A percentile compares a stretch with the other conserved stretches of the same genome.
Evolutionary conservation across 192 early-diverging fungal species (phyloP).

Genomic region (Rhizophagus sp.): DNA sequence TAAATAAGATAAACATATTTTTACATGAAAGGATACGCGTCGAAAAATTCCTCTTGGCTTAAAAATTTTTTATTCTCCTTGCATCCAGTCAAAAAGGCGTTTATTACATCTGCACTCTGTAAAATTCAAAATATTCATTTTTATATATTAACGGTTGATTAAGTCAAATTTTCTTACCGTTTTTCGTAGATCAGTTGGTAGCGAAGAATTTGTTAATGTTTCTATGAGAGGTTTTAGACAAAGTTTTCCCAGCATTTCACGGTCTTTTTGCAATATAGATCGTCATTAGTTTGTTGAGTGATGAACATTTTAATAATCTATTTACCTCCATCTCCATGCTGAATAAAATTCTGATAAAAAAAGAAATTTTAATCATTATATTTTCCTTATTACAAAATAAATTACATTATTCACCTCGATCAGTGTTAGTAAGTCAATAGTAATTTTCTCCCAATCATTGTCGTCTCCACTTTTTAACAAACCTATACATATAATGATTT

Average conservation of each 20-base stretch:
- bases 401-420: constrained; percentile 12
- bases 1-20: neutral
- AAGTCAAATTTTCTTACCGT: constrained; percentile 2
- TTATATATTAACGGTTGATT: too few relatives aligned
- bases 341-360: neutral
- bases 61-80: constrained; percentile 28
- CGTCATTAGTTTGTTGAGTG: too few relatives aligned
- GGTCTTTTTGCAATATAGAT: neutral
- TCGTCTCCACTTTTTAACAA: neutral
- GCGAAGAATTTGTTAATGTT: neutral
- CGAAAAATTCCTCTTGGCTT: constrained; percentile 15
- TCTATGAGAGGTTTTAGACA: constrained; percentile 1
- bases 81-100: constrained; percentile 23
- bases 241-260: neutral
- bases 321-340: neutral
- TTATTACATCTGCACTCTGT: constrained; percentile 13
- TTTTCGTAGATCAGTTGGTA: neutral
- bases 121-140: neutral
- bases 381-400: neutral
- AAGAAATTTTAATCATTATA: neutral
- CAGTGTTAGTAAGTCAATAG: constrained; percentile 1
- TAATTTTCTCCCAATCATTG: constrained; percentile 23
- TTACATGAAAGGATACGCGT: constrained; percentile 13
- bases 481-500: neutral
- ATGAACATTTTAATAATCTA: neutral